Evolutionary conservation across 2,329 filamentous ascomycete species (phyloP).

Genomic region (Stylonectria norvegica): DNA sequence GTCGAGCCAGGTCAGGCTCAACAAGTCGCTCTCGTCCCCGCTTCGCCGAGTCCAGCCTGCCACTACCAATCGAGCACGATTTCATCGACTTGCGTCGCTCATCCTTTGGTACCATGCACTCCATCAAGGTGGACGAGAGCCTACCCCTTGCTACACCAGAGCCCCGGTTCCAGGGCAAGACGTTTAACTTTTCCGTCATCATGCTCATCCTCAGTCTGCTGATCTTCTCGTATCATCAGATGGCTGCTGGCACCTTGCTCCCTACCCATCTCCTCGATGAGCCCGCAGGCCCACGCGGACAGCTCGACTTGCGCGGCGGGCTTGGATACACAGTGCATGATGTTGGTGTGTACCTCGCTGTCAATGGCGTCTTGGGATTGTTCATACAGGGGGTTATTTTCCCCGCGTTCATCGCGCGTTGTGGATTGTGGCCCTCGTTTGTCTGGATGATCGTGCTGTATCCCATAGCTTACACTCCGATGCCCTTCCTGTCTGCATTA

Average conservation of each 20-base stretch:
- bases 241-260: constrained; percentile 42
- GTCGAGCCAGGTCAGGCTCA: constrained; percentile 16
- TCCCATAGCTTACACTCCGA: constrained; percentile 64
- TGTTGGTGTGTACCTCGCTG: constrained; percentile 64
- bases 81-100: constrained; percentile 26
- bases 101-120: constrained; percentile 42
- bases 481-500: constrained; percentile 63
- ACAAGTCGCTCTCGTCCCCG: constrained; percentile 16
- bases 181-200: constrained; percentile 40
- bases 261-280: constrained; percentile 42
- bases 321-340: constrained; percentile 63
- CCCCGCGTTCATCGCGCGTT: constrained; percentile 57
- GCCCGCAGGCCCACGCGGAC: too few species aligned
- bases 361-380: constrained; percentile 69
- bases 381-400: constrained; percentile 71
- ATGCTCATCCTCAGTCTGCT: constrained; percentile 39
- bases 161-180: constrained; percentile 17
- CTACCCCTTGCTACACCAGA: constrained; percentile 8
- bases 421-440: constrained; percentile 67
- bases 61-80: constrained; percentile 19
- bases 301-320: constrained; percentile 52
- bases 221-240: constrained; percentile 44
- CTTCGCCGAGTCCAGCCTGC: constrained; percentile 21
- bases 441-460: constrained; percentile 62
- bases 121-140: constrained; percentile 32